Evolutionary conservation across 164 flowering plant species (phyloP).

Genomic region (Chimonanthus praecox): DNA sequence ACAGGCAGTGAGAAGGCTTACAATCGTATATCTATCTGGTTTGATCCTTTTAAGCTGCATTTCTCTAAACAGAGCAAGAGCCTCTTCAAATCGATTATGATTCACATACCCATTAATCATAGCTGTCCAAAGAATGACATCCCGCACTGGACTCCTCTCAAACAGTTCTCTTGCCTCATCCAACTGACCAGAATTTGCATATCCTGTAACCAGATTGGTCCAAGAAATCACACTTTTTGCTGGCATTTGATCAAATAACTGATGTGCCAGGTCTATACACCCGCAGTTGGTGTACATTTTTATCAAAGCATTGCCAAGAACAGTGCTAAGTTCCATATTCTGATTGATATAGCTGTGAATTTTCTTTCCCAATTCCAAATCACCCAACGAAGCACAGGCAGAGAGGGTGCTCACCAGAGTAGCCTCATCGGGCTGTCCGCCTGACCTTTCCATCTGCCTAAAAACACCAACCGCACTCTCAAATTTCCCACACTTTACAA

Average conservation of each 20-base stretch:
- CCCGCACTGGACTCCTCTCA: constrained; percentile 53
- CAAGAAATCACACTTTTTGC: constrained; percentile 58
- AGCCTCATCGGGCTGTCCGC: constrained; percentile 52
- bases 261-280: constrained; percentile 32
- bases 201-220: constrained; percentile 75
- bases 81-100: constrained; percentile 59
- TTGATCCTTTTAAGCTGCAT: constrained; percentile 54
- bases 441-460: constrained; percentile 32
- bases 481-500: constrained; percentile 29
- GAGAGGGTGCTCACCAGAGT: constrained; percentile 65
- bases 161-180: constrained; percentile 64
- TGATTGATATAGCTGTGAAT: constrained; percentile 40
- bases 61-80: constrained; percentile 45
- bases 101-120: constrained; percentile 85
- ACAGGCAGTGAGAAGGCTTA: constrained; percentile 67
- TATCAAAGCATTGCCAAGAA: constrained; percentile 59
- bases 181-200: constrained; percentile 47
- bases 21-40: constrained; percentile 58
- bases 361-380: constrained; percentile 60
- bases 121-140: constrained; percentile 76
- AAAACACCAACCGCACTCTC: constrained; percentile 45
- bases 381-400: constrained; percentile 52
- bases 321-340: constrained; percentile 36
- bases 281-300: constrained; percentile 74
- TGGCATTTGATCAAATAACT: constrained; percentile 46